These are phyloP conservation scores for Aechmea fasciata DNA, from an alignment of 176 grass and related monocot species.

Conservation along the genomic window DNA sequence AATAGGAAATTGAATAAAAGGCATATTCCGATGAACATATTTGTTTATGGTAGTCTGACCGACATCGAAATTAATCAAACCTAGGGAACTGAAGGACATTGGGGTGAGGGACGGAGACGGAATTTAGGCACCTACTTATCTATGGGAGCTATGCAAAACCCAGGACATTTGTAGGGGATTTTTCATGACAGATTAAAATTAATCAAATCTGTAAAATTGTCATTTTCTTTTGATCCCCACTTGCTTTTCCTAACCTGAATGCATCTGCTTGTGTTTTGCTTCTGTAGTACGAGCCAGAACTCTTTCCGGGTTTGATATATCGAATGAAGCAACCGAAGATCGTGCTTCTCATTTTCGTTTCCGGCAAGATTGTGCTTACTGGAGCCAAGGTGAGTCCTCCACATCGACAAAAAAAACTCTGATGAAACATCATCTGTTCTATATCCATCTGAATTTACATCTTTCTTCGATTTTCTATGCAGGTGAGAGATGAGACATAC, in stretches of 20 bases:
- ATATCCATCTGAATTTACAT: background rate
- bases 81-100: no score
- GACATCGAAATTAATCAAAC: no score
- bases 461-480: constrained; percentile 6
- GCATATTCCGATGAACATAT: no score
- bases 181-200: no score
- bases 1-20: no score
- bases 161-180: no score
- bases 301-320: constrained; percentile 91
- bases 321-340: constrained; percentile 96
- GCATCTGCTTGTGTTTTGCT: background rate
- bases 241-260: background rate
- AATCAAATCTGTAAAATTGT: no score
- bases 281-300: constrained; percentile 75
- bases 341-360: constrained; percentile 96
- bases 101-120: no score
- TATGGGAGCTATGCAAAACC: no score
- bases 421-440: background rate
- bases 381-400: constrained; percentile 66
- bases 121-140: no score
- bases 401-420: background rate
- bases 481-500: constrained; percentile 97
- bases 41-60: no score
- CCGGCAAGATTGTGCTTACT: constrained; percentile 95
- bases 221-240: no score